Conservation (phyloP, 768 basidiomycete genomes). For the Boletales sp. region DNA sequence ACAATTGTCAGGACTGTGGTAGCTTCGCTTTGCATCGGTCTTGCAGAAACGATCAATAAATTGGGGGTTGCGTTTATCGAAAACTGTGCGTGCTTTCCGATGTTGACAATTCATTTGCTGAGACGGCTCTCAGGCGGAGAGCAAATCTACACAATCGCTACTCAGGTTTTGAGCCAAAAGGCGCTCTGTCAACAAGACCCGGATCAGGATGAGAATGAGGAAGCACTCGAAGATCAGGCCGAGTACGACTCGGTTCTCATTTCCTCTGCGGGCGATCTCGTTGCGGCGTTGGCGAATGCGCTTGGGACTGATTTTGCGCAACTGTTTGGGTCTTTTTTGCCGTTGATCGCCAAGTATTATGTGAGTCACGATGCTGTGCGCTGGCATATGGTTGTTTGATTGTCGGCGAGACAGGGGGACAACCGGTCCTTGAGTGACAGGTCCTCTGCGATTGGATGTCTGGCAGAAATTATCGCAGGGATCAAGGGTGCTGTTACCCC, state of each 20-base stretch:
- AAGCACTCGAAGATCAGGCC: conserved; percentile 84
- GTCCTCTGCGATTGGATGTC: conserved; percentile 87
- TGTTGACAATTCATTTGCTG: neutral
- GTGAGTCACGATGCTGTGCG: conserved; percentile 43
- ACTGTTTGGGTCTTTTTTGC: conserved; percentile 84
- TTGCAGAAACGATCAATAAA: conserved; percentile 89
- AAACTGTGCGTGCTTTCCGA: conserved; percentile 50
- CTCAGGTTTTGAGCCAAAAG: conserved; percentile 89
- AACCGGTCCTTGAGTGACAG: conserved; percentile 86
- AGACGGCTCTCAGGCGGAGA: conserved; percentile 55
- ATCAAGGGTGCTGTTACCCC: conserved; percentile 85
- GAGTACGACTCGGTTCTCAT: conserved; percentile 97
- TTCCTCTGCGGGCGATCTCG: conserved; percentile 91
- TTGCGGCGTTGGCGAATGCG: conserved; percentile 80
- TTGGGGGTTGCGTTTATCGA: conserved; percentile 86
- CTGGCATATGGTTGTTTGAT: neutral
- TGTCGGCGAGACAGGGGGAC: conserved; percentile 54
- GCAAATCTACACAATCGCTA: conserved; percentile 72
- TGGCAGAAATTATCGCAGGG: conserved; percentile 93
- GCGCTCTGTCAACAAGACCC: conserved; percentile 96
- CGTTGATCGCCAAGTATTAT: conserved; percentile 88
- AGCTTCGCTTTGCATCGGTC: conserved; percentile 78
- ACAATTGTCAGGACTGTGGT: conserved; percentile 67
- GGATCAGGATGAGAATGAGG: conserved; percentile 84
- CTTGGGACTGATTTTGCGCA: conserved; percentile 82